Evolutionary conservation across 2,329 filamentous ascomycete genomes (phyloP), one percentile per base, ranked within the genome.

Genomic region (Botryosphaeria dothidea): DNA sequence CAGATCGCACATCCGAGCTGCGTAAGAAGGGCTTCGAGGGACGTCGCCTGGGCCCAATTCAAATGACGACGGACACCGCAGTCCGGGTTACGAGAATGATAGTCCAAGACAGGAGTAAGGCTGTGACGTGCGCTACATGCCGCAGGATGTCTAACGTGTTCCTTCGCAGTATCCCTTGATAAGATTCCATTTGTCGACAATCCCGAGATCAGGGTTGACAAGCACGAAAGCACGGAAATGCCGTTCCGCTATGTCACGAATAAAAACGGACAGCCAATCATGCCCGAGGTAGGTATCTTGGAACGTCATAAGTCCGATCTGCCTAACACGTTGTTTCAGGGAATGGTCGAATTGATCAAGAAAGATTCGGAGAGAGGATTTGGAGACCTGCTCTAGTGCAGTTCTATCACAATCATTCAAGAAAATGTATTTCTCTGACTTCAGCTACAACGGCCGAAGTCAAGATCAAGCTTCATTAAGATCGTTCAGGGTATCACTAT

Each of bases 31-130:
- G 95, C 3, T 99, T 96, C 72, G 84, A 89, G 65, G 93, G 94
- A 65, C 88, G 95, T 62, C 86, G 95, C 65, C 83, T 99, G 31
- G 95, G 95, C 0, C 92, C 94, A 7, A 90, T 93, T 71, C 95
- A 99, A 79, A 97, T 99, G 94, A 98, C 95, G 3, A 99, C 95
- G 4, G 95, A 99, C 77, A 99, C 95, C 21, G 95, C 95, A 4
- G 95, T 97, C 58, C 86, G 95, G 69, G 94, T 97, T 49, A 98
- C 95, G 34, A 87, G 95, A 69, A 90, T 96, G 71, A 91, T 98
- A 5, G 88, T 93, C 11, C 91, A 96, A 73, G 87, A 93, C 69
- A 90, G 90, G 81, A 86, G 93, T 96, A 79, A 69, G 85, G n/a
- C 23, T 23, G 17, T 21, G 25, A 11, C 25, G 25, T n/a, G 41